phyloP scores from a whole-genome alignment of 768 basidiomycete species.

The Tricholoma furcatifolium region DNA sequence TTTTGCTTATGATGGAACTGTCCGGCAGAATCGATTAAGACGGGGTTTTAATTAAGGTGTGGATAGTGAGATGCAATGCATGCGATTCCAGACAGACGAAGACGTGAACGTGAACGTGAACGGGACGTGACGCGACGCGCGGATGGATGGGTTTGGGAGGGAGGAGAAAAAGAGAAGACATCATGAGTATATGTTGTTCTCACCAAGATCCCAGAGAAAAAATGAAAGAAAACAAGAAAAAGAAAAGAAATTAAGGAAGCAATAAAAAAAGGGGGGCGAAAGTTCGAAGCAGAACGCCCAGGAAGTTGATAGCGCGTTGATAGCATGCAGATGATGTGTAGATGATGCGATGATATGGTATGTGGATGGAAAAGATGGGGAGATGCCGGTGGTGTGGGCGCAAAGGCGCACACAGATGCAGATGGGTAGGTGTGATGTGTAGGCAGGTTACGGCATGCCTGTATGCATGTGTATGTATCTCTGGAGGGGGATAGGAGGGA shows the following conservation, averaged over 20 bases:
- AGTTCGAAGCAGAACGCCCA: too few relatives aligned
- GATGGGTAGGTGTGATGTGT: not conserved
- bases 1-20: constrained; percentile 69
- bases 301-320: too few relatives aligned
- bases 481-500: not conserved
- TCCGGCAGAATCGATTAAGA: not conserved
- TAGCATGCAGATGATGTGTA: too few relatives aligned
- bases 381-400: constrained; percentile 1
- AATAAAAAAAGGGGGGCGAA: constrained; percentile 10
- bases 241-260: constrained; percentile 20
- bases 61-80: constrained; percentile 7
- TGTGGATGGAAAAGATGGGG: constrained; percentile 13
- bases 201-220: constrained; percentile 16
- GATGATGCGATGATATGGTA: not conserved
- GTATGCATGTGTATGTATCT: not conserved
- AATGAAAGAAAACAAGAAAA: not conserved
- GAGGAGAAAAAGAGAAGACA: constrained; percentile 22
- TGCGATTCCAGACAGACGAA: not conserved
- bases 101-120: not conserved
- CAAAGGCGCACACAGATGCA: constrained; percentile 16
- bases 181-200: constrained; percentile 24
- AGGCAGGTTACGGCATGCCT: too few relatives aligned
- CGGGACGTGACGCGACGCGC: too few relatives aligned
- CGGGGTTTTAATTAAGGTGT: not conserved
- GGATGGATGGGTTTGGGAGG: constrained; percentile 1